Conservation (phyloP, 169 alveolate genomes). For the Plasmodium vinckei region DNA sequence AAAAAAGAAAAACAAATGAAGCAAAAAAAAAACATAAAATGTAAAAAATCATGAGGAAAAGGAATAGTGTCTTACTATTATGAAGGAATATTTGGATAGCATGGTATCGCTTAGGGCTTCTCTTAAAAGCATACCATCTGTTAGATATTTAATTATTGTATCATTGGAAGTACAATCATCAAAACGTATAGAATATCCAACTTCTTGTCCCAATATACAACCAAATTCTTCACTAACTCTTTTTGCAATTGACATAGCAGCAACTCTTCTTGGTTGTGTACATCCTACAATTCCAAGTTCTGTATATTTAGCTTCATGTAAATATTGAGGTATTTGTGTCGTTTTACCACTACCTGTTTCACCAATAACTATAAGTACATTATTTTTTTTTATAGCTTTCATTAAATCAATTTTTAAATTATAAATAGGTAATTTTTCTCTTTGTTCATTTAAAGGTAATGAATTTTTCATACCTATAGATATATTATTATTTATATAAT, state of each 20-base stretch:
- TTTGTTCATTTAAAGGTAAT: constrained; percentile 93
- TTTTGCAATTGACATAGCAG: constrained; percentile 98
- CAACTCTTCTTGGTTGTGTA: constrained; percentile 99
- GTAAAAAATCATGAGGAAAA: neutral
- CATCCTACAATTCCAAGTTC: constrained; percentile 95
- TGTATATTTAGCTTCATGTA: constrained; percentile 94
- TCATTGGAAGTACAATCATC: constrained; percentile 97
- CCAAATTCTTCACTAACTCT: constrained; percentile 99
- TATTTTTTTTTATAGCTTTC: constrained; percentile 92
- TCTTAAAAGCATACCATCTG: constrained; percentile 99
- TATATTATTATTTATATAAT: constrained; percentile 85
- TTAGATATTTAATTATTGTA: constrained; percentile 99
- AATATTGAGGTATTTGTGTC: constrained; percentile 97
- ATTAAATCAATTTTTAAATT: constrained; percentile 92
- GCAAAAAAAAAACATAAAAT: neutral
- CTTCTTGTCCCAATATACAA: constrained; percentile 97
- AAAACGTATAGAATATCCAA: constrained; percentile 96
- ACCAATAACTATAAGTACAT: constrained; percentile 97
- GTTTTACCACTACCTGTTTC: constrained; percentile 99
- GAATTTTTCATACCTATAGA: constrained; percentile 85
- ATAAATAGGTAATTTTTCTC: constrained; percentile 96
- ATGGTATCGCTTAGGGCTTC: constrained; percentile 96
- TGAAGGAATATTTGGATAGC: constrained; percentile 93
- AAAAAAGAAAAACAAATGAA: neutral
- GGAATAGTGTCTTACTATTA: constrained; percentile 82